phyloP scores from a whole-genome alignment of 257 asterid species.

The Solanum bulbocastanum region DNA sequence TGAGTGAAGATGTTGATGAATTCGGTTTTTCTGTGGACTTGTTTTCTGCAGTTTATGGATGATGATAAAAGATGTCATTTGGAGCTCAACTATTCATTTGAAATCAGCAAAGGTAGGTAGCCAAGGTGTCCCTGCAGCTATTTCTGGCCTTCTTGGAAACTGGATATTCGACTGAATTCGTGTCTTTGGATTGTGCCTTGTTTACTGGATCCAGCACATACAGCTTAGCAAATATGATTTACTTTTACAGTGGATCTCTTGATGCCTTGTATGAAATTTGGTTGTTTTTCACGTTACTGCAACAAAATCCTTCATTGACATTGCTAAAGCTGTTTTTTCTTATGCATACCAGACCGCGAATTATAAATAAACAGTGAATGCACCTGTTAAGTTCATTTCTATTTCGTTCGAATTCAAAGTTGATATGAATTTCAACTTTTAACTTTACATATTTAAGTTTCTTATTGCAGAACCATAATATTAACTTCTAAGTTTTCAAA shows the following conservation, averaged over 20 bases:
- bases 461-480: not conserved
- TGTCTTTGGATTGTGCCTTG: not conserved
- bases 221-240: not conserved
- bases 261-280: not conserved
- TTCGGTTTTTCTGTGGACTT: constrained; percentile 1
- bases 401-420: not conserved
- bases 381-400: not conserved
- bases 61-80: constrained; percentile 54
- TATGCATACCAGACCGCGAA: not conserved
- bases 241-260: not conserved
- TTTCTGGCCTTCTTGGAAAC: not conserved
- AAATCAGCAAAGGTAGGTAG: constrained; percentile 39
- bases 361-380: not conserved
- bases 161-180: not conserved
- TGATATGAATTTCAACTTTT: not conserved
- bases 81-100: constrained; percentile 64
- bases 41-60: constrained; percentile 50
- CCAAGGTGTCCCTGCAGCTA: not conserved
- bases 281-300: not conserved
- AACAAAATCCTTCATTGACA: not conserved
- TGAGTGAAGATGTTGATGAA: not conserved
- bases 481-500: not conserved
- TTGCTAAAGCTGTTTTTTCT: not conserved
- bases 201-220: not conserved
- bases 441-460: not conserved